These are phyloP conservation scores for Coniferiporia weirii DNA, from an alignment of 1,284 basidiomycete genomes.

Conservation along the genomic window DNA sequence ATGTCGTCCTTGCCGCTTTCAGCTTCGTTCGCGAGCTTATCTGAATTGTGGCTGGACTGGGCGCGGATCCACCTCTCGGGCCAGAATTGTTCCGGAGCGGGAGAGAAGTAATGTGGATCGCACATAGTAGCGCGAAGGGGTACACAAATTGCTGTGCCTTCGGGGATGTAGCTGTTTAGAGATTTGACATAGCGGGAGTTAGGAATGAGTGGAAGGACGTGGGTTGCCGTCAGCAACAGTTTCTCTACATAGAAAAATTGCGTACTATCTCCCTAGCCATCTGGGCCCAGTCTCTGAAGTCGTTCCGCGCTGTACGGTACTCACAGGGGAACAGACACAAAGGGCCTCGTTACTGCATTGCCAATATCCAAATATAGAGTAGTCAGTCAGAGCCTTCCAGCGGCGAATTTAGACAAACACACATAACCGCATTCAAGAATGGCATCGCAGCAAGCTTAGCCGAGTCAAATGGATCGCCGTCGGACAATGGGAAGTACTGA, in stretches of 20 bases:
- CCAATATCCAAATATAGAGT: too few relatives aligned
- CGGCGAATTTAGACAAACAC: conserved; percentile 12
- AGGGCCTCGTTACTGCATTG: too few relatives aligned
- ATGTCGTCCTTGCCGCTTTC: neutral
- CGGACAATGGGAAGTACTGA: conserved; percentile 19
- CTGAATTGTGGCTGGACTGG: conserved; percentile 24
- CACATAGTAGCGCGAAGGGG: conserved; percentile 44
- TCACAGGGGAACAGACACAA: too few relatives aligned
- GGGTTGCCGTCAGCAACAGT: conserved; percentile 21
- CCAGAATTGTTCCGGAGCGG: conserved; percentile 34
- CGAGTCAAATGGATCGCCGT: conserved; percentile 18
- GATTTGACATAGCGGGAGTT: too few relatives aligned
- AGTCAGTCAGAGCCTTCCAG: conserved; percentile 8
- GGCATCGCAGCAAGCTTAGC: conserved; percentile 25
- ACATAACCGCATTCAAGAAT: conserved; percentile 31
- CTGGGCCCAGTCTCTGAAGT: too few relatives aligned
- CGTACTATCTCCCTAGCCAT: too few relatives aligned
- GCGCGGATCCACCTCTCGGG: conserved; percentile 44
- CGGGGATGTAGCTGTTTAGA: conserved; percentile 43
- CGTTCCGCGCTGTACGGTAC: too few relatives aligned
- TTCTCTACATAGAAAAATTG: too few relatives aligned
- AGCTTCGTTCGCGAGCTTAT: neutral
- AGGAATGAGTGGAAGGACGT: conserved; percentile 31
- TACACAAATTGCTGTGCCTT: conserved; percentile 42
- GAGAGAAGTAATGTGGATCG: conserved; percentile 34